Base-by-base conservation (phyloP, 2,329 filamentous ascomycete species). In the Phaeosphaeriaceae sp. region DNA sequence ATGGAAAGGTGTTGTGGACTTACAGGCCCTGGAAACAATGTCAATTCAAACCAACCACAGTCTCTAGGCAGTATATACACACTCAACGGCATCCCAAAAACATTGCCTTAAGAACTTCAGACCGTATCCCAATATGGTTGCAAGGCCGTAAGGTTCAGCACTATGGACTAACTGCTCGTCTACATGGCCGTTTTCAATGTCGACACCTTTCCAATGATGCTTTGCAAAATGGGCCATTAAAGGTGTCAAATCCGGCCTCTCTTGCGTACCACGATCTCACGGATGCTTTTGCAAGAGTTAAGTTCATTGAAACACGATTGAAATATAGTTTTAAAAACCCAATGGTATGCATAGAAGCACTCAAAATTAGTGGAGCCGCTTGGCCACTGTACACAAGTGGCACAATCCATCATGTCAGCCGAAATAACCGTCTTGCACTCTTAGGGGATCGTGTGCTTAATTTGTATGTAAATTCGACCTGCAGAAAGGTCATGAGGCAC, bases 291-390 rank as follows among this genome's bases (percentile, higher is more conserved):
- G 43, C 45, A 18, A 58, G 34, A 29, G 54, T 64, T 12, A 47
- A 44, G n/a, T 34, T 42, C 12, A 28, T 63, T 12, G 61, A 64
- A 36, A 44, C 18, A 8, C 42, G 29, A 13, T 47, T 63, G 17
- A 52, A 58, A 8, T 64, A 66, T 21, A 56, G n/a, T 1, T 66
- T 66, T 53, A 55, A 49, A 20, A 41, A 66, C 46, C 64, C 52
- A 36, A 40, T 59, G 38, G 34, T 49, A 2, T 56, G 59, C 39
- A 47, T 63, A 20, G 47, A 59, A 43, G 61, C 59, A n/a, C 47
- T 66, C 15, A 63, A 65, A 34, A 17, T 33, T 6, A 54, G 48
- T 9, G 29, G 40, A n/a, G 29, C 5, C 5, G 6, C 12, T 13
- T 18, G 9, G n/a, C 53, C 57, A 8, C 41, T 64, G 4, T 57